Percentiles rank a stretch among this genome's conserved stretches.
phyloP scores from a whole-genome alignment of 2,329 filamentous ascomycete genomes.

The Microcyclosporella mali region DNA sequence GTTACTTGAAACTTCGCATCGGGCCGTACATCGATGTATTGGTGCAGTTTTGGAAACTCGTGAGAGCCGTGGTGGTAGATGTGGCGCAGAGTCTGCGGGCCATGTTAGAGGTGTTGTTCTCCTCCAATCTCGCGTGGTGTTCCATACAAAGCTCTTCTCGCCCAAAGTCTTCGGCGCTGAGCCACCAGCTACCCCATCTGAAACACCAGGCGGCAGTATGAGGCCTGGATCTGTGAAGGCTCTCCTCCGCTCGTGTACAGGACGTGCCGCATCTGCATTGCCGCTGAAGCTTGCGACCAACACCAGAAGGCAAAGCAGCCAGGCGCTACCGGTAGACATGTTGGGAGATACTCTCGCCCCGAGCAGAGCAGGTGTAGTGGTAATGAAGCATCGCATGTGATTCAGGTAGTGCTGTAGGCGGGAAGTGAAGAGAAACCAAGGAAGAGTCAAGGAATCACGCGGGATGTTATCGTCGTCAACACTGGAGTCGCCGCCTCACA shows the following conservation, averaged over 20 bases:
- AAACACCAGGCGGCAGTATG: constrained; percentile 19
- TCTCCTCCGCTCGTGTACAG: constrained; percentile 17
- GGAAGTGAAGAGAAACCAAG: too few relatives aligned
- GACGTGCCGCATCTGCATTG: constrained; percentile 13
- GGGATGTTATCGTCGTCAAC: too few relatives aligned
- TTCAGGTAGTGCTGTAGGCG: too few relatives aligned
- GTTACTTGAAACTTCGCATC: constrained; percentile 40
- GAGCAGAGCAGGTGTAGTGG: too few relatives aligned
- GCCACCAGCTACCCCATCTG: constrained; percentile 5
- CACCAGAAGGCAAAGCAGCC: constrained; percentile 13
- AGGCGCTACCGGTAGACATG: constrained; percentile 9
- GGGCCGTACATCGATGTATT: constrained; percentile 63
- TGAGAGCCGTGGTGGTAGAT: constrained; percentile 89
- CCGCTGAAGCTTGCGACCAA: constrained; percentile 12
- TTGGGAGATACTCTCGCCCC: too few relatives aligned
- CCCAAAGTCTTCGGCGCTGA: constrained; percentile 16
- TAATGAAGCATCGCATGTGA: too few relatives aligned
- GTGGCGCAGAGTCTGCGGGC: constrained; percentile 63
- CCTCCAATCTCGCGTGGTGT: neutral
- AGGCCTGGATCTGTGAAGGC: constrained; percentile 19
- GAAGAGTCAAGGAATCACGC: too few relatives aligned
- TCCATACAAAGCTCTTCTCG: constrained; percentile 27
- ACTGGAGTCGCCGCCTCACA: too few relatives aligned
- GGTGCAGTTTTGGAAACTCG: constrained; percentile 68
- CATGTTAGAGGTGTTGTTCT: constrained; percentile 1